Evolutionary conservation across 305 asterid genomes (phyloP), one percentile per base, ranked within the genome.

Genomic region (Fraxinus latifolia): DNA sequence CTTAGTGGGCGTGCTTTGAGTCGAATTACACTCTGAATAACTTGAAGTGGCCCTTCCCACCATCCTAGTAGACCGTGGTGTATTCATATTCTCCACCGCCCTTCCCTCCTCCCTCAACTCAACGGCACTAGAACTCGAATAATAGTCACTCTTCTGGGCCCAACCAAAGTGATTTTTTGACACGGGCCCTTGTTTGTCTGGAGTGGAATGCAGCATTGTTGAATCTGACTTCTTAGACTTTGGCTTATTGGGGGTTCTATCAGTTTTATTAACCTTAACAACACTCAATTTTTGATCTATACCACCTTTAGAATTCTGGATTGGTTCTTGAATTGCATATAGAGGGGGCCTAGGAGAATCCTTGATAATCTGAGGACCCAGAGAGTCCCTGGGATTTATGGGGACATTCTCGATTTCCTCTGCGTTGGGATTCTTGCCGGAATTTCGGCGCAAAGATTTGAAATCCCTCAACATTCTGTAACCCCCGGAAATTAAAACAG

Each of bases 361-460:
- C 47, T 86, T 42, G 82, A 80, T 82, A 36, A 77, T 82, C 76
- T 83, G 91, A 86, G 92, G 87, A 84, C 84, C 90, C 80, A 81
- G 23, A 19, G 88, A 87, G 79, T 87, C 92, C 89, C 84, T 88
- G 50, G 95, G 88, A 83, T 92, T 92, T 70, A 88, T 78, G 0
- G 95, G 97, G 71, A 92, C 88, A 87, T 96, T 96, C 97, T 96
- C 99, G 58, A 50, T 87, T 85, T 96, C 99, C 91, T 92, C 98
- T 8, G 85, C 33, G 80, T 86, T 85, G 44, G 84, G 80, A 81
- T 86, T 92, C 91, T 90, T 93, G 71, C 90, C 90, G 67, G 92
- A 81, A 80, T 94, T 91, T 34, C 97, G 92, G 42, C 98, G 93
- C 92, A 89, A 77, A 90, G 90, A 90, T 82, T 91, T 96, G 87